A percentile compares a stretch with the other conserved stretches of the same genome.
phyloP scores from a whole-genome alignment of 129 eudicot species.

The Helianthus tuberosus region DNA sequence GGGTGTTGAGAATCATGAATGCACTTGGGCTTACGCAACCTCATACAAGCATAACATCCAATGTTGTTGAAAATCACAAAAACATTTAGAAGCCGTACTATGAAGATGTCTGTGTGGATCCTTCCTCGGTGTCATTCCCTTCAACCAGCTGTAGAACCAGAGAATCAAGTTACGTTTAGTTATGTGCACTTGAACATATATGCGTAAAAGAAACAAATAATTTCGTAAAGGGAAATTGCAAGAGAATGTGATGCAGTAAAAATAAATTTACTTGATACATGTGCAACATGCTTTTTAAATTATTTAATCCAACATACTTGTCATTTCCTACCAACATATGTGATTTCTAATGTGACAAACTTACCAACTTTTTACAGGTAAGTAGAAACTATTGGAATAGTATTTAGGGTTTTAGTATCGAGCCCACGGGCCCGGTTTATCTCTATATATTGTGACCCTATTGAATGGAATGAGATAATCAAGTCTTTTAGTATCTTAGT shows the following conservation, averaged over 20 bases:
- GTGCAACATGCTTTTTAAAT: background rate
- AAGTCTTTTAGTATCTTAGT: too few species aligned
- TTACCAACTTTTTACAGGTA: background rate
- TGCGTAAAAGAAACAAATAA: background rate
- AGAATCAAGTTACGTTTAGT: background rate
- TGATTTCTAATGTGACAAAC: background rate
- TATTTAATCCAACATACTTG: background rate
- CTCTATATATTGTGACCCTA: too few species aligned
- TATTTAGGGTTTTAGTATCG: too few species aligned
- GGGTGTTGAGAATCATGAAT: conserved; percentile 5
- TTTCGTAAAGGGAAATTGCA: background rate
- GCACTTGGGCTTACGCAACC: conserved; percentile 1
- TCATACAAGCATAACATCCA: conserved; percentile 17
- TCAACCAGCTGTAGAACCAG: conserved; percentile 65
- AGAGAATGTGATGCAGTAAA: background rate
- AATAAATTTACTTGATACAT: too few species aligned
- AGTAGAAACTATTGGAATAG: too few species aligned
- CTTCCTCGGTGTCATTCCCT: conserved; percentile 52
- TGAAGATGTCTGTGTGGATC: conserved; percentile 32
- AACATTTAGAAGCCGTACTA: conserved; percentile 15
- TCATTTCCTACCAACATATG: background rate
- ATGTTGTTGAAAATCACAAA: background rate
- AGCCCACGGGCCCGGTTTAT: too few species aligned
- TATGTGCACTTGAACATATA: too few species aligned
- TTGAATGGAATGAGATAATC: too few species aligned